Evolutionary conservation across 2,329 filamentous ascomycete genomes (phyloP).

Genomic region (Laburnicola sp.): DNA sequence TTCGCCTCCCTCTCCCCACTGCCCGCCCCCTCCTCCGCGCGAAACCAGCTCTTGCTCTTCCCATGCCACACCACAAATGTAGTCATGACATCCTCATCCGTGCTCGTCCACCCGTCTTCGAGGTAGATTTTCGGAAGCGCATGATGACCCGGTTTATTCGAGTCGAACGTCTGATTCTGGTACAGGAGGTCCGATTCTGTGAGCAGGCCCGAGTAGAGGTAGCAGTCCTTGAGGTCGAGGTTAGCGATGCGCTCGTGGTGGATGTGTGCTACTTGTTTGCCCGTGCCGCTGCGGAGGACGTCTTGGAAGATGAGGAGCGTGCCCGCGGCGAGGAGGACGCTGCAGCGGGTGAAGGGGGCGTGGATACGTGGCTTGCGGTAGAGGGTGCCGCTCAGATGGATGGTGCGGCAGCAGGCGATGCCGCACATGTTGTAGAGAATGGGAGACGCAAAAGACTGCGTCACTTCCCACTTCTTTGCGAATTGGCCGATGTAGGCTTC

Average conservation of each 20-base stretch:
- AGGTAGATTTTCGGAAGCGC: constrained; percentile 63
- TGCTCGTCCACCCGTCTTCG: constrained; percentile 63
- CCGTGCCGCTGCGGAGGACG: constrained; percentile 58
- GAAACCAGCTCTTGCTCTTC: constrained; percentile 60
- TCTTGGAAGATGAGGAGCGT: constrained; percentile 65
- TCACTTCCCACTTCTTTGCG: constrained; percentile 69
- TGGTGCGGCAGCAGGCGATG: constrained; percentile 64
- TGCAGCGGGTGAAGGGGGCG: constrained; percentile 62
- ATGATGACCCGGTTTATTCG: constrained; percentile 62
- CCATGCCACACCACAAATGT: constrained; percentile 70
- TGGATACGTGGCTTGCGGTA: constrained; percentile 67
- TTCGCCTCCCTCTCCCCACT: constrained; percentile 31
- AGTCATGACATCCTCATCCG: constrained; percentile 67
- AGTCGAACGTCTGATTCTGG: constrained; percentile 66
- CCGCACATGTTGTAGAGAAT: constrained; percentile 69
- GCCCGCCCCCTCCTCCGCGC: constrained; percentile 41
- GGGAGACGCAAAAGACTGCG: constrained; percentile 63
- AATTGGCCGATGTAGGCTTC: constrained; percentile 69
- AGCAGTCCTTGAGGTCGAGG: constrained; percentile 64
- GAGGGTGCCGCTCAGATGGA: constrained; percentile 63
- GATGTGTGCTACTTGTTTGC: constrained; percentile 61
- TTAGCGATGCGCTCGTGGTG: constrained; percentile 64
- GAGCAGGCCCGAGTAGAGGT: constrained; percentile 66
- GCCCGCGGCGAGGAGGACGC: constrained; percentile 63
- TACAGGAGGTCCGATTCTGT: constrained; percentile 66